phyloP scores from a whole-genome alignment of 306 rosid genomes.

The Quercus dentata region DNA sequence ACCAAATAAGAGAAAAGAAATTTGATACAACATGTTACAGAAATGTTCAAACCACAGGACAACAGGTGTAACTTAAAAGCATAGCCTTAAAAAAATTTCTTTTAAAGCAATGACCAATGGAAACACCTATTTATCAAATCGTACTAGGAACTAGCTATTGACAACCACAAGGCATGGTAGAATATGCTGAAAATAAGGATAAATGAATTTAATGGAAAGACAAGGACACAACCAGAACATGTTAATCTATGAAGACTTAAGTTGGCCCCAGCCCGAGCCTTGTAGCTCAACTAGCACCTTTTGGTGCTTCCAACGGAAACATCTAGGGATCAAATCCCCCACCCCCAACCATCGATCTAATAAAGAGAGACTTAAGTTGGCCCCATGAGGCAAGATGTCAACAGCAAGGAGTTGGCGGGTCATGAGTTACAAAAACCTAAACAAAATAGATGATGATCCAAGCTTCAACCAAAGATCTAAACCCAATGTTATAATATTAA shows the following conservation, averaged over 20 bases:
- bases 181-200: neutral
- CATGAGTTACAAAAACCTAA: neutral
- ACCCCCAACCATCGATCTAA: too few relatives aligned
- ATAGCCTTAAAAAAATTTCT: neutral
- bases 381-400: neutral
- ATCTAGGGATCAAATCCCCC: too few relatives aligned
- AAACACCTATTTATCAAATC: neutral
- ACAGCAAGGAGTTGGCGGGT: neutral
- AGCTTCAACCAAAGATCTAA: neutral
- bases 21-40: neutral
- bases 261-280: neutral
- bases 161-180: neutral
- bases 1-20: neutral
- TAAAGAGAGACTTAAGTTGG: neutral
- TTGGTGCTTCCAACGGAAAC: too few relatives aligned
- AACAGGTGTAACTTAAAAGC: neutral
- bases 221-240: neutral
- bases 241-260: neutral
- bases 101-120: neutral
- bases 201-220: neutral
- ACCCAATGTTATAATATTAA: neutral
- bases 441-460: neutral
- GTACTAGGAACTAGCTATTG: neutral
- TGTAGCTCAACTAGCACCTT: too few relatives aligned
- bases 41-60: neutral